Evolutionary conservation across 2,329 filamentous ascomycete genomes (phyloP).

Genomic region (Graphilbum ipis-grandicollis): DNA sequence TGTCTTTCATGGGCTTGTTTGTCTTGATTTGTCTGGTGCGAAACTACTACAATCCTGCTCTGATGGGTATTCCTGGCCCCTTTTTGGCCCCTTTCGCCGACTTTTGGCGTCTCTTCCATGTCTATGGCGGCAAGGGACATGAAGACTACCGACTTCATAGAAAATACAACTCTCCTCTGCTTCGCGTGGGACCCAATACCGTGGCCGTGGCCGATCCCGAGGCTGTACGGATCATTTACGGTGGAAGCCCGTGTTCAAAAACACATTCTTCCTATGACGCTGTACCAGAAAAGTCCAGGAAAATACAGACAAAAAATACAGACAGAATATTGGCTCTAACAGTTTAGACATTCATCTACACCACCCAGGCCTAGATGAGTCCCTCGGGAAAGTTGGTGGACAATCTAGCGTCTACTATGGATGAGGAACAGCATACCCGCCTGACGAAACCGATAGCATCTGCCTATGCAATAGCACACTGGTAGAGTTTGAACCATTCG

Average conservation of each 20-base stretch:
- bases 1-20: too few species aligned
- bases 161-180: not conserved
- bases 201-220: conserved; percentile 1
- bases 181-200: not conserved
- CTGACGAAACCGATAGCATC: conserved; percentile 7
- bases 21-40: too few species aligned
- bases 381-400: not conserved
- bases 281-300: not conserved
- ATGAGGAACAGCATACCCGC: not conserved
- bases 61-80: too few species aligned
- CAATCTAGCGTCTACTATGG: not conserved
- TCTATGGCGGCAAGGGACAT: not conserved
- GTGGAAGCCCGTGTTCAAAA: not conserved
- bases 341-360: not conserved
- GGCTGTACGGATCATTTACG: conserved; percentile 4
- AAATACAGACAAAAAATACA: too few species aligned
- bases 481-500: conserved; percentile 9
- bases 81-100: too few species aligned
- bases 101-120: too few species aligned
- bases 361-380: not conserved
- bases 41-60: too few species aligned
- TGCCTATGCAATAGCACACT: conserved; percentile 10
- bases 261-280: conserved; percentile 1
- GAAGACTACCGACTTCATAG: not conserved
- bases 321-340: not conserved